Evolutionary conservation across 2,329 filamentous ascomycete genomes (phyloP).

Genomic region (Tolypocladium ophioglossoides): DNA sequence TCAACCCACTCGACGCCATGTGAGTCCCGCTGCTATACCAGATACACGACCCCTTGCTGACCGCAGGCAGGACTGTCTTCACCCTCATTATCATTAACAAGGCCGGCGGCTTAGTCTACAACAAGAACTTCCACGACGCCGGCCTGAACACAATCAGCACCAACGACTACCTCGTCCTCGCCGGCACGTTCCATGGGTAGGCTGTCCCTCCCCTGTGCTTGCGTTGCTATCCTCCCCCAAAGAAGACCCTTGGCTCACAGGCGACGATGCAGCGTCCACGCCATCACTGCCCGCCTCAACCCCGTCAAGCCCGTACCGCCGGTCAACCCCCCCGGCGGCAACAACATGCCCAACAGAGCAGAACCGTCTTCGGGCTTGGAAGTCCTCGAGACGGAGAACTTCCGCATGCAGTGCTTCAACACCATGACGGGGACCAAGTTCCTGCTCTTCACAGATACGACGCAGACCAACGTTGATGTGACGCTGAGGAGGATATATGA

Average conservation of each 20-base stretch:
- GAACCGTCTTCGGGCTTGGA: slow-evolving; percentile 72
- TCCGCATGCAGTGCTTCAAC: slow-evolving; percentile 91
- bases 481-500: slow-evolving; percentile 84
- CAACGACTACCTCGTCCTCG: slow-evolving; percentile 94
- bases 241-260: slow-evolving; percentile 2
- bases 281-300: slow-evolving; percentile 54
- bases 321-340: slow-evolving; percentile 23
- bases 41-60: neutral
- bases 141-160: slow-evolving; percentile 79
- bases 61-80: slow-evolving; percentile 67
- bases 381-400: slow-evolving; percentile 87
- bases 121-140: slow-evolving; percentile 81
- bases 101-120: slow-evolving; percentile 91
- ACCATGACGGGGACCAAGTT: slow-evolving; percentile 94
- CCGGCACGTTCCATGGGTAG: slow-evolving; percentile 93
- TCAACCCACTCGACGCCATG: neutral
- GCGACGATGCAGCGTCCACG: slow-evolving; percentile 44
- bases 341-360: slow-evolving; percentile 35
- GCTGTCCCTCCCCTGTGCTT: slow-evolving; percentile 12
- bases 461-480: slow-evolving; percentile 77
- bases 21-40: neutral
- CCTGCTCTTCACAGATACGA: slow-evolving; percentile 81
- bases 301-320: slow-evolving; percentile 34
- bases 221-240: neutral
- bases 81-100: slow-evolving; percentile 98